These are phyloP conservation scores for Zygosaccharomyces pseudobailii DNA, from an alignment of 1,139 yeast genomes.

Conservation along the genomic window DNA sequence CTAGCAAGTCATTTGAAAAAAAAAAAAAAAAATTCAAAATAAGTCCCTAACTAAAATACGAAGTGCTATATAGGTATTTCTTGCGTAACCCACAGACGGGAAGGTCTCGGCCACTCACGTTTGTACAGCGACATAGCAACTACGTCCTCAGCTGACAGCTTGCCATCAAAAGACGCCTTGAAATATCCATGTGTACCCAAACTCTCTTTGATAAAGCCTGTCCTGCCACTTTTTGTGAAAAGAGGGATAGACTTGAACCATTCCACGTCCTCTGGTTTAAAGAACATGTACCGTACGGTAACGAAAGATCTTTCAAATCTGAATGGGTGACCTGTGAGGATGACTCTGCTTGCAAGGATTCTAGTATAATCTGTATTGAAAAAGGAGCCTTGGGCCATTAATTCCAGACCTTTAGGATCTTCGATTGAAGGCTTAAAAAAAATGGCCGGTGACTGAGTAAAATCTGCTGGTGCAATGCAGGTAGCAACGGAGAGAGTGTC, in stretches of 20 bases:
- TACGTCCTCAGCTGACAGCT: constrained; percentile 84
- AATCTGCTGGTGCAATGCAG: constrained; percentile 81
- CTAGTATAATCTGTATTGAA: constrained; percentile 82
- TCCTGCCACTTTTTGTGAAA: constrained; percentile 86
- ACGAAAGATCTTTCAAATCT: constrained; percentile 91
- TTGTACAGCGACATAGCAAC: constrained; percentile 92
- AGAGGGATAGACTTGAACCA: constrained; percentile 91
- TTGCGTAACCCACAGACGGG: constrained; percentile 16
- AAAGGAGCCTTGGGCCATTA: constrained; percentile 88
- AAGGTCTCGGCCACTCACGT: constrained; percentile 78
- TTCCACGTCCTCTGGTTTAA: constrained; percentile 81
- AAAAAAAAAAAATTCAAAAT: not conserved
- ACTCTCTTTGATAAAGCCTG: constrained; percentile 90
- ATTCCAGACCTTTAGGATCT: constrained; percentile 48
- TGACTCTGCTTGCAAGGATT: constrained; percentile 79
- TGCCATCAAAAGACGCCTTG: constrained; percentile 93
- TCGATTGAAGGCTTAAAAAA: constrained; percentile 50
- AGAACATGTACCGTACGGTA: constrained; percentile 96
- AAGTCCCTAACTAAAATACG: not conserved
- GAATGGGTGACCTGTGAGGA: constrained; percentile 90
- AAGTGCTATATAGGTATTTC: not conserved
- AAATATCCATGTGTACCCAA: constrained; percentile 98
- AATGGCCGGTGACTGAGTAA: constrained; percentile 77
- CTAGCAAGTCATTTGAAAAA: not conserved
- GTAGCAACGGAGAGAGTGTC: constrained; percentile 79